Base-by-base conservation (phyloP, 768 basidiomycete genomes). In the Termitomyces sp. region DNA sequence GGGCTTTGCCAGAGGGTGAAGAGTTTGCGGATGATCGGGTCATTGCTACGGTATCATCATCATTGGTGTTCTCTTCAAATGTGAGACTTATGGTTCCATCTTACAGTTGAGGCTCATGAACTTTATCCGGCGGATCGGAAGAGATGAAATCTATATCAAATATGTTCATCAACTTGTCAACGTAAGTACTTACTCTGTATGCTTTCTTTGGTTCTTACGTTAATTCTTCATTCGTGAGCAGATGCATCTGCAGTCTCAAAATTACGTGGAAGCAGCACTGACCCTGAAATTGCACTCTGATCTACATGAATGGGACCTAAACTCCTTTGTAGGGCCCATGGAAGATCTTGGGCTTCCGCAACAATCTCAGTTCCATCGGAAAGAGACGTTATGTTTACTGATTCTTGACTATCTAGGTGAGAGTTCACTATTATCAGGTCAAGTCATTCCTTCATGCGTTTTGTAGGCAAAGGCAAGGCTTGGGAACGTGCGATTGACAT, bases 21-120 rank as follows among this genome's bases (percentile, higher is more conserved):
- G 94, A 97, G 73, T 97, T 87, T 72, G 86, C 92, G 12, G 95
- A 98, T 66, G 96, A 98, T 67, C 85, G 94, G 20, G 91, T 95
- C 22, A 92, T 93, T 67, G 93, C 93, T 12, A 95, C 94, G 51
- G 90, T 90, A 68, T 49, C 77, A 61, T 49, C 77, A 61, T 16
- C n/a, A 28, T 28, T 28, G 13, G 13, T 46, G 52, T 7, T 7
- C 24, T 60, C 52, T 47, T n/a, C n/a, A 22, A 48, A 12, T 47
- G 10, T 52, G 5, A 4, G 1, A 33, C 57, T 62, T 16, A 68
- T 46, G 47, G 51, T 61, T 18, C 62, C 20, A 29, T 51, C 36
- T 50, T 56, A 34, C 59, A 92, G 90, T 76, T 95, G 60, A 82
- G 92, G 34, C 75, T 97, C 59, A 94, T 97, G 88, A 92, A 94